phyloP scores from a whole-genome alignment of 1,284 basidiomycete genomes.

The Trametes sp. region DNA sequence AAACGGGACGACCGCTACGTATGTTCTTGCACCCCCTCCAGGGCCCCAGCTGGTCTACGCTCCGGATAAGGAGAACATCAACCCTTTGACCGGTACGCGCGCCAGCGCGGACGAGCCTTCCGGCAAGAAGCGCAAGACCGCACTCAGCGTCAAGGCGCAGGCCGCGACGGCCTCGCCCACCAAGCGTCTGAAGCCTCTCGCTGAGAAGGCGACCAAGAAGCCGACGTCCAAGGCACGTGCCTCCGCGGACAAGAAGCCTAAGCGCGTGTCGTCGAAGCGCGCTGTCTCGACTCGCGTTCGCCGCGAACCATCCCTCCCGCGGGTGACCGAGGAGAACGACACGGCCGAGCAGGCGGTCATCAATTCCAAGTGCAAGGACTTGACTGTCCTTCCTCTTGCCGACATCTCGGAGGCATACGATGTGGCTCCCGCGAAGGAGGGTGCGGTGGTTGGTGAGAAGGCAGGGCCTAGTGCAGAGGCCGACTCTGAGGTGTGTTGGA shows the following conservation, averaged over 20 bases:
- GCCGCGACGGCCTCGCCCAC: constrained; percentile 45
- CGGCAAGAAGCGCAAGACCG: constrained; percentile 70
- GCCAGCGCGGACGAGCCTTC: constrained; percentile 46
- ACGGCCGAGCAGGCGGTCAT: constrained; percentile 45
- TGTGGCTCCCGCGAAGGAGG: constrained; percentile 29
- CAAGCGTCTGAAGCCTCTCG: constrained; percentile 57
- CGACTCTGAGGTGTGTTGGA: constrained; percentile 13
- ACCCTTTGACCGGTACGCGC: constrained; percentile 74
- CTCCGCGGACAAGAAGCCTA: constrained; percentile 34
- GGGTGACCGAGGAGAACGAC: constrained; percentile 52
- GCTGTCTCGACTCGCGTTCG: constrained; percentile 24
- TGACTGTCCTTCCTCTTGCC: constrained; percentile 69
- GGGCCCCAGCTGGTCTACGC: constrained; percentile 47
- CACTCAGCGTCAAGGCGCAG: constrained; percentile 61
- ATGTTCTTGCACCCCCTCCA: constrained; percentile 26
- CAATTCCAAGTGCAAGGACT: constrained; percentile 65
- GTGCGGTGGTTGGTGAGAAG: constrained; percentile 8
- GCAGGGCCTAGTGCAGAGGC: constrained; percentile 12
- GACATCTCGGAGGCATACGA: constrained; percentile 67
- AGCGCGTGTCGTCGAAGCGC: constrained; percentile 32
- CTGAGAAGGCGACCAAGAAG: constrained; percentile 51
- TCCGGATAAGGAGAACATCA: constrained; percentile 78
- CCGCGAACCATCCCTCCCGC: constrained; percentile 45
- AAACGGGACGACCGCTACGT: constrained; percentile 15
- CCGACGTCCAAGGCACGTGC: constrained; percentile 22